Evolutionary conservation across 768 basidiomycete species (phyloP), one percentile per base, ranked within the genome.

Genomic region (Multifurca ochricompacta): DNA sequence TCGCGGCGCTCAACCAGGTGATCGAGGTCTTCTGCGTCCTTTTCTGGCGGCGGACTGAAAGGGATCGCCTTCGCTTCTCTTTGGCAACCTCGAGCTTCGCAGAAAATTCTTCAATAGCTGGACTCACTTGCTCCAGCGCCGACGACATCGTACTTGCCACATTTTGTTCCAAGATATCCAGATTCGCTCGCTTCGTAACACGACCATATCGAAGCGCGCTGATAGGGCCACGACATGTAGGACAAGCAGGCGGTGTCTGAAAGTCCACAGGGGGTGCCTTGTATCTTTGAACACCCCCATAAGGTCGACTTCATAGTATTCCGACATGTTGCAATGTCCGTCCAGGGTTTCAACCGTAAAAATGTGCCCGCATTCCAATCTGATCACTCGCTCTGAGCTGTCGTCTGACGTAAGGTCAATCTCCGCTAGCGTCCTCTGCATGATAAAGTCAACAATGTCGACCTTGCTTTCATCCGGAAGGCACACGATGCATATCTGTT

Each of bases 341-440:
- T 74, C 73, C 3, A 75, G 63, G 0, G 70, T 70, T 54, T 70
- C 71, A 6, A 71, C 68, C 0, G 73, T 73, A 59, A 74, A 72
- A 36, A 65, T 61, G 54, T 75, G 73, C 1, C 69, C 65, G 47
- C 73, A 74, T 32, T 64, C 64, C 5, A 67, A 56, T 3, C 49
- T 64, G n/a, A 68, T 65, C 3, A 64, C 43, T 10, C 62, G 62
- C 10, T 66, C 67, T 44, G 65, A 61, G 23, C 66, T 52, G 16
- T 73, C 72, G 23, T 58, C 58, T 0, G 64, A 66, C 9, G 34
- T 25, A 3, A 58, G 48, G 43, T 67, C 64, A 27, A 66, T 54
- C 14, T 67, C 65, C 10, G 48, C 61, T 27, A 73, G 44, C 5
- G 62, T 64, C 14, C 63, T 56, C 36, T 66, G 63, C 65, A 68